These are phyloP conservation scores for Cyberlindnera amylophila DNA, from an alignment of 805 yeast species.

Conservation along the genomic window DNA sequence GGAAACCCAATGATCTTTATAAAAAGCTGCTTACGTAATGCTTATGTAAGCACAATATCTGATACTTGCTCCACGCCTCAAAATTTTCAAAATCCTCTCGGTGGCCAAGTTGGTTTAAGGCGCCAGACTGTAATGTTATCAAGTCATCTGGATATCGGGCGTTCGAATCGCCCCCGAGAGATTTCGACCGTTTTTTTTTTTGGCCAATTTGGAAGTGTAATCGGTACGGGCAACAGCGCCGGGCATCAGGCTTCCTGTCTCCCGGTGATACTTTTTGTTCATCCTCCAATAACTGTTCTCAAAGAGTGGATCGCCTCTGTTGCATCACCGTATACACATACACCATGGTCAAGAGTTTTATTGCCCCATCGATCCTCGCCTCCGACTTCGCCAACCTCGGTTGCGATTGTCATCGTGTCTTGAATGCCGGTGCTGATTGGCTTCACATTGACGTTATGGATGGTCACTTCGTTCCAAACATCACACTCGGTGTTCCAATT, in stretches of 20 bases:
- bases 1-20: too few species aligned
- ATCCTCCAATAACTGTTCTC: neutral
- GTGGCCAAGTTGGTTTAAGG: conserved; percentile 45
- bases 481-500: conserved; percentile 90
- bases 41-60: too few species aligned
- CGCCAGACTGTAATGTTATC: conserved; percentile 40
- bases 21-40: neutral
- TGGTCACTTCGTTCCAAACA: conserved; percentile 97
- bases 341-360: conserved; percentile 69
- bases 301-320: neutral
- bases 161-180: conserved; percentile 51
- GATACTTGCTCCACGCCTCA: too few species aligned
- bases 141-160: conserved; percentile 45
- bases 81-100: conserved; percentile 34
- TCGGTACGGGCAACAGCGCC: conserved; percentile 3
- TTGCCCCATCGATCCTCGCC: conserved; percentile 94
- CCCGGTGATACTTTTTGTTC: neutral
- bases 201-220: conserved; percentile 2
- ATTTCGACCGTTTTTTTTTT: too few species aligned
- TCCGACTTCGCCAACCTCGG: conserved; percentile 89
- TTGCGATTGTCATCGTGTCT: conserved; percentile 78
- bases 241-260: neutral
- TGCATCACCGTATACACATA: neutral
- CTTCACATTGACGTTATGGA: conserved; percentile 98
- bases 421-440: conserved; percentile 89